phyloP scores from a whole-genome alignment of 2,329 filamentous ascomycete species.

The Fusarium subtropicale region DNA sequence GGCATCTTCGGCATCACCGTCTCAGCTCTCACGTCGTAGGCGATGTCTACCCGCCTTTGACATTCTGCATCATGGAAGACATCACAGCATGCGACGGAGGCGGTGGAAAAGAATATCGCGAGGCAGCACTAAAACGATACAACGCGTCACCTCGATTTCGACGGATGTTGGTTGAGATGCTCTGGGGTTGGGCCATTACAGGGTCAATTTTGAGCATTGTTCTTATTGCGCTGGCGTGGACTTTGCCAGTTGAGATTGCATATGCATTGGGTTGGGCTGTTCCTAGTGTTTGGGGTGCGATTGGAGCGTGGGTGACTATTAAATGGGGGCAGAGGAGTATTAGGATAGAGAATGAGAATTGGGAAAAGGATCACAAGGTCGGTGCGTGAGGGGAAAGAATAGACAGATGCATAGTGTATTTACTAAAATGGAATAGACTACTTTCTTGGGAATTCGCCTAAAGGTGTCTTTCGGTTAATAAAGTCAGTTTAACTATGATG shows the following conservation, averaged over 20 bases:
- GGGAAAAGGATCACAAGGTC: not conserved
- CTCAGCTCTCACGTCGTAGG: conserved; percentile 25
- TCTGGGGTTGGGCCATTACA: conserved; percentile 24
- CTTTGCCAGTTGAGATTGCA: conserved; percentile 14
- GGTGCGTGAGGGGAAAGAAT: not conserved
- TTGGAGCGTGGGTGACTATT: conserved; percentile 26
- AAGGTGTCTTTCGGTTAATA: no score
- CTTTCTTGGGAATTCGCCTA: no score
- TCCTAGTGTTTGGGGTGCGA: conserved; percentile 25
- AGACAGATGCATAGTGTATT: no score
- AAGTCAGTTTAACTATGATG: no score
- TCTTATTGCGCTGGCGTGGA: conserved; percentile 23
- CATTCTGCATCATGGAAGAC: conserved; percentile 32
- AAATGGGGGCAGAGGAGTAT: conserved; percentile 35
- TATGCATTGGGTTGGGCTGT: conserved; percentile 26
- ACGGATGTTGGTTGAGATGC: conserved; percentile 29
- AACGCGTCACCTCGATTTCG: conserved; percentile 29
- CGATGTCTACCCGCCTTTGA: conserved; percentile 18
- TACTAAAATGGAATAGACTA: not conserved
- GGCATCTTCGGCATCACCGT: conserved; percentile 20
- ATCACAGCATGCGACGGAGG: conserved; percentile 32
- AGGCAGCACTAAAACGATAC: conserved; percentile 24
- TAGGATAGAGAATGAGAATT: conserved; percentile 31
- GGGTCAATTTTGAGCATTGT: conserved; percentile 9
- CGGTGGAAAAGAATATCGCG: conserved; percentile 20